A percentile compares a stretch with the other conserved stretches of the same genome.
These are phyloP conservation scores for Reutealis trisperma DNA, from an alignment of 345 rosid genomes.

Conservation along the genomic window DNA sequence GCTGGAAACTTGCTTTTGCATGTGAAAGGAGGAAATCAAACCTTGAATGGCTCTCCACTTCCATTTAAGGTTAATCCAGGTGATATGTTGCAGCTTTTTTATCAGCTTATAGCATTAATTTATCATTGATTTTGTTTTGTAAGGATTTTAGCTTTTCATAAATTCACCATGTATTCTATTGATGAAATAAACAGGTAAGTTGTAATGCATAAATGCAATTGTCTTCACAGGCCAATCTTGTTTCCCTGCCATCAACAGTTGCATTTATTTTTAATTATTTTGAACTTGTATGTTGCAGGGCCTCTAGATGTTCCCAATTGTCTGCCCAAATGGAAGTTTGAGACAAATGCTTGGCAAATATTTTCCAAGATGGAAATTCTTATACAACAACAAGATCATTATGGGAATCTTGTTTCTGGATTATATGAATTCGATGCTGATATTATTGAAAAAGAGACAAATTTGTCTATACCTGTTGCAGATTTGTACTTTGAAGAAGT, in stretches of 20 bases:
- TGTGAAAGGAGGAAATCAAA: conserved; percentile 56
- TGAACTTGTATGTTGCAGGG: conserved; percentile 46
- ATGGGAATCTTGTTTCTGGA: conserved; percentile 68
- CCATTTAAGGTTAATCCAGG: conserved; percentile 81
- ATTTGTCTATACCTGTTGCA: conserved; percentile 71
- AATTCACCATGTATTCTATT: background rate
- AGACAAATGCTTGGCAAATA: conserved; percentile 68
- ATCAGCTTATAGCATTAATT: background rate
- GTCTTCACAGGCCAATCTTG: background rate
- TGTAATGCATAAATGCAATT: background rate
- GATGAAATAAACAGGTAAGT: background rate
- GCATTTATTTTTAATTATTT: background rate
- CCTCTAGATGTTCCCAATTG: conserved; percentile 66
- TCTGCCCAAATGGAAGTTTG: conserved; percentile 60
- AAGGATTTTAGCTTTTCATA: background rate
- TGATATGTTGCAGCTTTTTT: conserved; percentile 23
- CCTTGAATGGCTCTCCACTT: conserved; percentile 64
- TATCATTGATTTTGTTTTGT: background rate
- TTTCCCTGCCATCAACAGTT: background rate
- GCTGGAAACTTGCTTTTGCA: conserved; percentile 62
- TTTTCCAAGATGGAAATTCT: conserved; percentile 79
- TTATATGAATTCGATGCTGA: conserved; percentile 72
- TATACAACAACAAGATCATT: conserved; percentile 69
- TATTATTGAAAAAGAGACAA: conserved; percentile 63
- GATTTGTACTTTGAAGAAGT: conserved; percentile 70